Evolutionary conservation across 768 basidiomycete genomes (phyloP).

Genomic region (Amylocystis lapponica): DNA sequence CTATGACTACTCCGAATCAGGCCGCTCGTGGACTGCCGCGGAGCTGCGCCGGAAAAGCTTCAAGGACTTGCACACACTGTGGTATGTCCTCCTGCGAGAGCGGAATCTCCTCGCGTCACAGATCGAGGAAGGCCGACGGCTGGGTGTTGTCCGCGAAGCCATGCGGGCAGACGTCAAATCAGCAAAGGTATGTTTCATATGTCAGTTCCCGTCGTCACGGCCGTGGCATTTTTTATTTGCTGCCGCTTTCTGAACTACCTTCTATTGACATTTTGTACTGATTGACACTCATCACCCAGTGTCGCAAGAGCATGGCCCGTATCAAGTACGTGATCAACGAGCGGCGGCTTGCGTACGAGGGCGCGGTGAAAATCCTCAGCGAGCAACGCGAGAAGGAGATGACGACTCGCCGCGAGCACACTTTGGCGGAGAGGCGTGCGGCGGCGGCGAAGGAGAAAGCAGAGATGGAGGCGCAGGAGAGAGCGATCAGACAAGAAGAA

Average conservation of each 20-base stretch:
- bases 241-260: background rate
- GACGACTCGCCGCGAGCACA: slow-evolving; percentile 2
- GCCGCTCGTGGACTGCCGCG: slow-evolving; percentile 79
- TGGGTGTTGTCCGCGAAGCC: slow-evolving; percentile 29
- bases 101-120: slow-evolving; percentile 89
- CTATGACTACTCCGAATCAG: slow-evolving; percentile 23
- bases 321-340: slow-evolving; percentile 93
- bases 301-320: slow-evolving; percentile 93
- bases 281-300: slow-evolving; percentile 37
- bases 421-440: slow-evolving; percentile 8
- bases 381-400: slow-evolving; percentile 13
- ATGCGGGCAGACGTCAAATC: slow-evolving; percentile 5
- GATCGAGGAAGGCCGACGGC: slow-evolving; percentile 65
- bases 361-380: slow-evolving; percentile 38
- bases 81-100: slow-evolving; percentile 89
- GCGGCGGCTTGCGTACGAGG: slow-evolving; percentile 77
- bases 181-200: slow-evolving; percentile 11
- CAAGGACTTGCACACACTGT: slow-evolving; percentile 87
- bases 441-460: slow-evolving; percentile 5
- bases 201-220: background rate
- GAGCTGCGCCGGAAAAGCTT: slow-evolving; percentile 91
- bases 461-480: slow-evolving; percentile 2
- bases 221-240: background rate
- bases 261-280: background rate
- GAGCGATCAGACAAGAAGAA: slow-evolving; percentile 4